Base-by-base conservation (phyloP, 768 basidiomycete genomes). In the Saitozyma sp. region DNA sequence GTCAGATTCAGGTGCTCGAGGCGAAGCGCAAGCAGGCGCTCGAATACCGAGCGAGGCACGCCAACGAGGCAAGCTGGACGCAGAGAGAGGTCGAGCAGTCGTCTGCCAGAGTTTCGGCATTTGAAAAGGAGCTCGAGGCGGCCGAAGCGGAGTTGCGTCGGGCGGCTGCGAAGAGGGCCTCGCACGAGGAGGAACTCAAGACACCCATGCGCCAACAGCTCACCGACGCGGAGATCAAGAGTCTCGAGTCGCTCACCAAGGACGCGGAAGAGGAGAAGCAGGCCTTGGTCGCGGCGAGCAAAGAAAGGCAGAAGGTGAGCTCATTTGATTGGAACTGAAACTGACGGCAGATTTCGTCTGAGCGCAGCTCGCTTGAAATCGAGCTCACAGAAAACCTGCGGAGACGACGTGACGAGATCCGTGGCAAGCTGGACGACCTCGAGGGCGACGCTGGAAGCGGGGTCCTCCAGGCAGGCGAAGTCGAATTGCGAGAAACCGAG, bases 331-430 rank as follows among this genome's bases (percentile, higher is more conserved):
- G 38, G 41, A 16, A 40, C 54, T 16, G 9, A 9, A 14, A 20
- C 56, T 67, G 54, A 65, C 41, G 43, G 8, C 20, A 91, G 89
- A 79, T 92, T 66, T 87, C 90, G 46, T 84, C 86, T 11, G 84
- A 83, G 66, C 92, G 91, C 81, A 90, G 89, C 73, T 80, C 88
- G 5, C 80, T 96, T 38, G 92, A 96, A 75, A 94, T 96, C 58
- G 95, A 98, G 77, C 83, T 98, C 52, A 91, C 89, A 66, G 96
- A 99, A 78, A 88, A 88, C 68, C 83, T 98, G 13, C 84, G 87
- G 19, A 85, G 94, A 8, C 84, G 89, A 29, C 84, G 86, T 50
- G 89, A 91, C 54, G 95, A 94, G 67, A 74, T 98, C 8, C 85
- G 86, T 54, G 79, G 81, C 41, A 89, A 89, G 76, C 80, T 97